Percentiles rank a stretch among this genome's conserved stretches.
phyloP scores from a whole-genome alignment of 2,329 filamentous ascomycete genomes.

The Monilinia aucupariae region DNA sequence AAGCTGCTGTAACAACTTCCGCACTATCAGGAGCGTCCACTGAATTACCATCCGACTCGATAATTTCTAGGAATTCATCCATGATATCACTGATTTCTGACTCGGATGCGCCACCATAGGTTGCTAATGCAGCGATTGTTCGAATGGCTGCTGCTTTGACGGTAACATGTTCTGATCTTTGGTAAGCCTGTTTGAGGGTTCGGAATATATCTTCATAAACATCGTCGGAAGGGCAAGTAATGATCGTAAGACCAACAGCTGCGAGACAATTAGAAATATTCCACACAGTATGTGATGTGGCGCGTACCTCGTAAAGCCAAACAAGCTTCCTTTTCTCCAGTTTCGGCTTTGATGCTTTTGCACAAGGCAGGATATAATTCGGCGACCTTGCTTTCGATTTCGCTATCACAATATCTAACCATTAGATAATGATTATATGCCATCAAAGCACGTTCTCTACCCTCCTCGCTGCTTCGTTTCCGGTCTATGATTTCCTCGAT shows the following conservation, averaged over 20 bases:
- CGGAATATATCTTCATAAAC: conserved; percentile 54
- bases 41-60: conserved; percentile 60
- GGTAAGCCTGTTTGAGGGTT: conserved; percentile 53
- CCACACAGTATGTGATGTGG: not conserved
- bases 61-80: conserved; percentile 61
- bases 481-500: conserved; percentile 62
- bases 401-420: conserved; percentile 55
- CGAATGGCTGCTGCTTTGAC: conserved; percentile 65
- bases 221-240: conserved; percentile 55
- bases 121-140: conserved; percentile 53
- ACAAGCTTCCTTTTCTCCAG: conserved; percentile 57
- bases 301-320: conserved; percentile 52
- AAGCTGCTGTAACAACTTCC: conserved; percentile 56
- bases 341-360: conserved; percentile 58
- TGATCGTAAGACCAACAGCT: conserved; percentile 57
- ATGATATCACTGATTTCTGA: conserved; percentile 59
- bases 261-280: not conserved
- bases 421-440: conserved; percentile 56
- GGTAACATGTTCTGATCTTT: conserved; percentile 50
- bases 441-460: conserved; percentile 54
- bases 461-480: conserved; percentile 60
- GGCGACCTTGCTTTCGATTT: conserved; percentile 47
- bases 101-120: conserved; percentile 60
- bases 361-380: conserved; percentile 56
- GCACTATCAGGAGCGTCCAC: conserved; percentile 58